Evolutionary conservation across 371 early-diverging fungal species (phyloP), one percentile per base, ranked within the genome.

Genomic region (Entomophthora muscae): DNA sequence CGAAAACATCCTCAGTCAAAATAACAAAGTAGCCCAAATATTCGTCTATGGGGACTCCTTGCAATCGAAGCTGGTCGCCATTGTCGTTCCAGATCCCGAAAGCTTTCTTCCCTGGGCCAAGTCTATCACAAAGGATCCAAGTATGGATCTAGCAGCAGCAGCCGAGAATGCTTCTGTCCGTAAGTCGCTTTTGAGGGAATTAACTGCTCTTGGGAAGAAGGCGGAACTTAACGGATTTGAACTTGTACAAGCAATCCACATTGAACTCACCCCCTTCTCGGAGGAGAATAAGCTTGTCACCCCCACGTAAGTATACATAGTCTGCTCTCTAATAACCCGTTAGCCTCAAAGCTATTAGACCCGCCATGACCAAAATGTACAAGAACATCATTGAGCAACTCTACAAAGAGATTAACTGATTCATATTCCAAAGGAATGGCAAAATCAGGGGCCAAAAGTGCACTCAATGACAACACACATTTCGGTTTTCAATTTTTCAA

Each of bases 31-130:
- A 3, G 70, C 71, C 57, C 82, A 81, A 70, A 85, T 75, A 57
- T 84, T 81, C 68, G 81, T 95, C 3, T 85, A 93, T 70, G 98
- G 98, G 57, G 92, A 94, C 67, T 84, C 90, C 31, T 70, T 88
- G 17, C 83, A 90, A 70, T 77, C 70, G 68, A 73, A 72, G 31
- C 75, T 95, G 60, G 93, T 95, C 1, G 90, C 80, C 31, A 78
- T 97, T 52, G 71, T 89, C 10, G 93, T 95, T 5, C 94, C 94
- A 2, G 88, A 89, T 26, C 71, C 80, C 13, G 85, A 82, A 32
- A 70, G 71, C 0, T 74, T 80, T 59, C 62, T 68, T 12, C 66
- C 66, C 21, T 74, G 78, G 66, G 72, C 75, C n/a, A 73, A 73
- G 26, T 52, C 27, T 2, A 27, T 52, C 27, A 29, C 28, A 3